Conservation (phyloP, 371 early-diverging fungal genomes). For the Mucor sp. region DNA sequence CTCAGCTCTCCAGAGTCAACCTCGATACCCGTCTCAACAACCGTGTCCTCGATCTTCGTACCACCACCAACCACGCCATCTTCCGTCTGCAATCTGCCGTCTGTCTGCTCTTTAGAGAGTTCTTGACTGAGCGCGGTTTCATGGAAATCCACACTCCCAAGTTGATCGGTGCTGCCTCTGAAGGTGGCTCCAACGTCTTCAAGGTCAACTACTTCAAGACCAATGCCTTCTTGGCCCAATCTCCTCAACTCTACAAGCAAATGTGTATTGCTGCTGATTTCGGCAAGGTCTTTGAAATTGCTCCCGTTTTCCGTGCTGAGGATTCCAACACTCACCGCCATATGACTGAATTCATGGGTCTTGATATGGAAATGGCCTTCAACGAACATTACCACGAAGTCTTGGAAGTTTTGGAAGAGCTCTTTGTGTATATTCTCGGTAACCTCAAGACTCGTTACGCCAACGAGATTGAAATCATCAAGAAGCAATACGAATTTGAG, state of each 20-base stretch:
- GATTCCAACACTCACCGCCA: constrained; percentile 99
- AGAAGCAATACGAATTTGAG: constrained; percentile 92
- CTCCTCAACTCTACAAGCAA: constrained; percentile 99
- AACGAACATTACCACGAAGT: constrained; percentile 98
- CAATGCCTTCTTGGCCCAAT: constrained; percentile 97
- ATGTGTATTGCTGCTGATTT: constrained; percentile 99
- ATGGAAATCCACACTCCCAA: constrained; percentile 99
- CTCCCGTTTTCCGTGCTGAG: constrained; percentile 99
- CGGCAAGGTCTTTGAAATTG: constrained; percentile 99
- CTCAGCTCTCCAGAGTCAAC: constrained; percentile 76
- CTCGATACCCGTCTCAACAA: constrained; percentile 97
- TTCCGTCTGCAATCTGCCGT: constrained; percentile 97
- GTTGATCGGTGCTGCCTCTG: constrained; percentile 95
- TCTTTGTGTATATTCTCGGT: constrained; percentile 93
- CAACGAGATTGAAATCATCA: constrained; percentile 87
- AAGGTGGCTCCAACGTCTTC: constrained; percentile 99
- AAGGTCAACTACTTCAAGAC: constrained; percentile 96
- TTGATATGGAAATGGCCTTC: constrained; percentile 99
- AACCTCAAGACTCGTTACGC: constrained; percentile 83
- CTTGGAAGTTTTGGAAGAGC: constrained; percentile 85
- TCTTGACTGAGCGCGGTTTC: constrained; percentile 82
- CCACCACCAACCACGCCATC: constrained; percentile 97
- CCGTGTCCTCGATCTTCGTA: constrained; percentile 97
- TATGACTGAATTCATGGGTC: constrained; percentile 99
- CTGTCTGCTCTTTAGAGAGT: constrained; percentile 95